phyloP scores from a whole-genome alignment of 257 asterid genomes.

The Solanum lignicaule region DNA sequence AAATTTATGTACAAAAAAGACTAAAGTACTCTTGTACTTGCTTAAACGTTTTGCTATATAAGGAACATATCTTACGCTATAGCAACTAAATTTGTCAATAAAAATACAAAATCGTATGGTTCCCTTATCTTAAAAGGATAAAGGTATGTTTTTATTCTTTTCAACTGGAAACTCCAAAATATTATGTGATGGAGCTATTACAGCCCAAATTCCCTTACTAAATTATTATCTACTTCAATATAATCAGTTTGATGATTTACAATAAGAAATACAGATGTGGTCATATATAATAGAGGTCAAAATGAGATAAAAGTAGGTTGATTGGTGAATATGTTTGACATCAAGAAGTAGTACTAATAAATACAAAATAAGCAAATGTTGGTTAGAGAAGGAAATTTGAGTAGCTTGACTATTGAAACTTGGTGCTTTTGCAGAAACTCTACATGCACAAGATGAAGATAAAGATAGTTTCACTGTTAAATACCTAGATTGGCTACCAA shows the following conservation, averaged over 20 bases:
- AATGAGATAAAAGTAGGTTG: neutral
- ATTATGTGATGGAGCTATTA: neutral
- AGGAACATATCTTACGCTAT: neutral
- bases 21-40: neutral
- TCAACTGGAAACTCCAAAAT: neutral
- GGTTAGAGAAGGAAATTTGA: neutral
- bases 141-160: too few relatives aligned
- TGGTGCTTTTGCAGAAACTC: neutral
- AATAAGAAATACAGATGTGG: neutral
- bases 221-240: neutral
- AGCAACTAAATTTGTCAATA: neutral
- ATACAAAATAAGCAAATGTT: neutral
- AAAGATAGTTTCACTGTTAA: neutral
- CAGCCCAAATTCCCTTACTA: neutral
- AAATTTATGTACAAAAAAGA: neutral
- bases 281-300: neutral
- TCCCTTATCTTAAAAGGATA: neutral
- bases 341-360: neutral
- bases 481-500: neutral
- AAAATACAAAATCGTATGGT: too few relatives aligned
- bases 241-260: neutral
- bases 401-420: neutral
- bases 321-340: neutral
- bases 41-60: neutral
- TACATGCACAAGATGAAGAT: neutral